These are phyloP conservation scores for Pharnaceum exiguum DNA, from an alignment of 148 eudicot species.

Conservation along the genomic window DNA sequence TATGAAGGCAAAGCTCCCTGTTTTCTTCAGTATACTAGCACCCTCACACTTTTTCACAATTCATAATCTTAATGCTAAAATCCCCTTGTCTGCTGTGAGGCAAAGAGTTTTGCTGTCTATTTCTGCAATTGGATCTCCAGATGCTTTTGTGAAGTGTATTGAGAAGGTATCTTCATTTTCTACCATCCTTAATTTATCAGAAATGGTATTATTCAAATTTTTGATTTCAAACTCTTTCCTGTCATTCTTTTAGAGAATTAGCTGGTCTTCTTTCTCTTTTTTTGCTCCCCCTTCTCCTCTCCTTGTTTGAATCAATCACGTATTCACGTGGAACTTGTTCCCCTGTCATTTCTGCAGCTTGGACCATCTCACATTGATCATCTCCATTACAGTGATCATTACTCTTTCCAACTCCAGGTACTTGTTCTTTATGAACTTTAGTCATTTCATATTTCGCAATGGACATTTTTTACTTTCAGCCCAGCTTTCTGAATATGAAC, in stretches of 20 bases:
- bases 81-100: slow-evolving; percentile 41
- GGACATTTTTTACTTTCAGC: not conserved
- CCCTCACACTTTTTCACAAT: slow-evolving; percentile 61
- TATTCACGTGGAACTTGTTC: not conserved
- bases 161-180: slow-evolving; percentile 44
- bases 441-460: too few species aligned
- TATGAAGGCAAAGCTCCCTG: slow-evolving; percentile 42
- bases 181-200: not conserved
- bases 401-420: slow-evolving; percentile 60
- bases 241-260: not conserved
- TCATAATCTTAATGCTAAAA: slow-evolving; percentile 26
- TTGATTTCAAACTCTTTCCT: not conserved
- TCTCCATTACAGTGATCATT: slow-evolving; percentile 78
- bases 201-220: not conserved
- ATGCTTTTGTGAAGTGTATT: slow-evolving; percentile 60
- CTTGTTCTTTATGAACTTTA: not conserved
- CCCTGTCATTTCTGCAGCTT: slow-evolving; percentile 51
- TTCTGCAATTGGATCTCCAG: slow-evolving; percentile 83
- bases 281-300: not conserved
- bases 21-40: slow-evolving; percentile 66
- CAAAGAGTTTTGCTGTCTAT: slow-evolving; percentile 52
- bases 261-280: not conserved
- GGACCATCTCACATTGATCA: slow-evolving; percentile 57
- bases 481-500: not conserved
- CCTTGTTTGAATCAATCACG: not conserved